Conservation (phyloP, 2,329 filamentous ascomycete genomes). For the Penicillium fuscoglaucum region DNA sequence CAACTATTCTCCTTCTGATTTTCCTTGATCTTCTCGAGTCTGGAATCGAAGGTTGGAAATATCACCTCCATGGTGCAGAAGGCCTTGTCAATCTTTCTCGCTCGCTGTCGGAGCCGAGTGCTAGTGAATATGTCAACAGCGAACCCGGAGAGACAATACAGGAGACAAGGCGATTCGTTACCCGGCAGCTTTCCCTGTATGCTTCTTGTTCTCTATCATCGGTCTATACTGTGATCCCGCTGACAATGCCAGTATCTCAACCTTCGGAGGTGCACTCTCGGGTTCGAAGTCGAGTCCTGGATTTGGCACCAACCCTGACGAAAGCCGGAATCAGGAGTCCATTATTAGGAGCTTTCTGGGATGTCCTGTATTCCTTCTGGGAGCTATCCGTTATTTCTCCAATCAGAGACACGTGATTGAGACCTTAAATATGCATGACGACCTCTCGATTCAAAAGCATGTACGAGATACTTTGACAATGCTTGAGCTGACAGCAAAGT, state of each 20-base stretch:
- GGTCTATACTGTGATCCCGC: not conserved
- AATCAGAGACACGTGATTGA: not conserved
- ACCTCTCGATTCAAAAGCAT: not conserved
- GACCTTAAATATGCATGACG: not conserved
- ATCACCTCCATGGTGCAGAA: slow-evolving; percentile 9
- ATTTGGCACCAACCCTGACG: not conserved
- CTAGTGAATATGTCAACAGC: not conserved
- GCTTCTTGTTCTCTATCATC: not conserved
- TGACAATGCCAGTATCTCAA: not conserved
- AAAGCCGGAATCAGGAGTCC: not conserved
- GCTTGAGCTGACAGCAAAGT: not conserved
- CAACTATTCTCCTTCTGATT: slow-evolving; percentile 8
- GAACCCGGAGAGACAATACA: not conserved
- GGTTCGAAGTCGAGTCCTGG: not conserved
- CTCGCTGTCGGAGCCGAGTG: not conserved
- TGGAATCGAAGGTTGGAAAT: slow-evolving; percentile 9
- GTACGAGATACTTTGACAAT: not conserved
- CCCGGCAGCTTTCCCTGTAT: not conserved
- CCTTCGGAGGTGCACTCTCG: not conserved
- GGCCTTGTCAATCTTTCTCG: not conserved
- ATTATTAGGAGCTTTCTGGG: not conserved
- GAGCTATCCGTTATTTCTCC: not conserved
- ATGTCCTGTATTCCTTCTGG: not conserved
- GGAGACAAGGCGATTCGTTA: not conserved
- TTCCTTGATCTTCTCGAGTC: slow-evolving; percentile 13